A percentile compares a stretch with the other conserved stretches of the same genome.
These are phyloP conservation scores for Xylaria acuta DNA, from an alignment of 495 filamentous ascomycete species.

Conservation along the genomic window DNA sequence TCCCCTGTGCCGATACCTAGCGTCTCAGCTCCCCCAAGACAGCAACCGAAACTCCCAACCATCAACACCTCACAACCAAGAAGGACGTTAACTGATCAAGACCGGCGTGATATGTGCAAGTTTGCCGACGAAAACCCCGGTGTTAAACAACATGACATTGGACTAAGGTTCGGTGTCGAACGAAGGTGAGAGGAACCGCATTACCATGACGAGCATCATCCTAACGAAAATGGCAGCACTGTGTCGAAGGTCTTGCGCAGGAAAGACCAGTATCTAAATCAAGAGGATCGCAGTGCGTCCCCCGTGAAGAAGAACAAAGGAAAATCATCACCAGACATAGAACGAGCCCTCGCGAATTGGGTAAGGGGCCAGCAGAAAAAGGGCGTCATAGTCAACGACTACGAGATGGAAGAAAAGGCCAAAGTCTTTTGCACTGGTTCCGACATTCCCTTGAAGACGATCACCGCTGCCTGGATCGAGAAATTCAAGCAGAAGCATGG, in stretches of 20 bases:
- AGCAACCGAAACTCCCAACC: conserved; percentile 53
- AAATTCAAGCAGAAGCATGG: conserved; percentile 97
- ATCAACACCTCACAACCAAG: conserved; percentile 69
- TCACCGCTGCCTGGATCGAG: conserved; percentile 83
- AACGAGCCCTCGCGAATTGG: conserved; percentile 92
- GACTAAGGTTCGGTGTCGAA: conserved; percentile 95
- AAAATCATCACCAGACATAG: conserved; percentile 86
- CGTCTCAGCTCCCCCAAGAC: conserved; percentile 56
- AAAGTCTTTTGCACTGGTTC: conserved; percentile 80
- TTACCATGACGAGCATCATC: neutral
- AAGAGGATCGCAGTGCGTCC: conserved; percentile 85
- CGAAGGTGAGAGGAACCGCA: conserved; percentile 73
- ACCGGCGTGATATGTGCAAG: conserved; percentile 90
- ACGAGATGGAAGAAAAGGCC: conserved; percentile 86
- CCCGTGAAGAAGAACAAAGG: conserved; percentile 90
- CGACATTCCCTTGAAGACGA: conserved; percentile 78
- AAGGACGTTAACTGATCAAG: conserved; percentile 91
- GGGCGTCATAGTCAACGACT: conserved; percentile 78
- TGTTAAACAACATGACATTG: conserved; percentile 98
- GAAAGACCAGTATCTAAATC: conserved; percentile 94
- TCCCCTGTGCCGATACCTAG: conserved; percentile 63
- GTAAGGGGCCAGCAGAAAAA: conserved; percentile 79
- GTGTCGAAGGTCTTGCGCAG: conserved; percentile 97
- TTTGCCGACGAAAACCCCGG: conserved; percentile 94
- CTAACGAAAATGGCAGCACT: conserved; percentile 66